Conservation (phyloP, 306 rosid genomes). For the Betula pendula region DNA sequence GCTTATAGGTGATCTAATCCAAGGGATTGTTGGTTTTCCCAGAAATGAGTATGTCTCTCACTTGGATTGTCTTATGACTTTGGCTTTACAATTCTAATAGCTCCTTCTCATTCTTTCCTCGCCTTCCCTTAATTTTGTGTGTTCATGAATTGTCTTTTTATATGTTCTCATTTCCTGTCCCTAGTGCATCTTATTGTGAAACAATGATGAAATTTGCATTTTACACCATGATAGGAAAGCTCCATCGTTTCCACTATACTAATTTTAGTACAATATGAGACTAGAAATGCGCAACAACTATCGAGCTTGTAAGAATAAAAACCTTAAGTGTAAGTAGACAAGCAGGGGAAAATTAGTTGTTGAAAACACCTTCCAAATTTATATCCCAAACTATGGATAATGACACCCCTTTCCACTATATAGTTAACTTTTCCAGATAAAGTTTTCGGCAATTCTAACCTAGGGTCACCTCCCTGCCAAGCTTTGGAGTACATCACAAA, state of each 20-base stretch:
- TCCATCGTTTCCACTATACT: neutral
- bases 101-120: neutral
- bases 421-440: neutral
- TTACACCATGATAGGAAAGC: neutral
- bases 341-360: neutral
- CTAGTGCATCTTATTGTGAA: neutral
- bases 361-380: neutral
- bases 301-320: neutral
- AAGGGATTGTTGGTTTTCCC: neutral
- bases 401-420: neutral
- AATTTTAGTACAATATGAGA: neutral
- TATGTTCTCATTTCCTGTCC: neutral
- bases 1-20: conserved; percentile 3
- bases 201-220: neutral
- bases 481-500: neutral
- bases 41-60: neutral
- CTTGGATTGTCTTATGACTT: neutral
- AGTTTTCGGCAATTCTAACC: neutral
- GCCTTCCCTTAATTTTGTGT: neutral
- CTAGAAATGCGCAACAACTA: neutral
- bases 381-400: neutral
- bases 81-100: neutral
- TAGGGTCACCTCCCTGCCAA: neutral
- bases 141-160: neutral
- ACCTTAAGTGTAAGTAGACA: neutral